Evolutionary conservation across 805 yeast species (phyloP).

Genomic region (Suhomyces sp.): DNA sequence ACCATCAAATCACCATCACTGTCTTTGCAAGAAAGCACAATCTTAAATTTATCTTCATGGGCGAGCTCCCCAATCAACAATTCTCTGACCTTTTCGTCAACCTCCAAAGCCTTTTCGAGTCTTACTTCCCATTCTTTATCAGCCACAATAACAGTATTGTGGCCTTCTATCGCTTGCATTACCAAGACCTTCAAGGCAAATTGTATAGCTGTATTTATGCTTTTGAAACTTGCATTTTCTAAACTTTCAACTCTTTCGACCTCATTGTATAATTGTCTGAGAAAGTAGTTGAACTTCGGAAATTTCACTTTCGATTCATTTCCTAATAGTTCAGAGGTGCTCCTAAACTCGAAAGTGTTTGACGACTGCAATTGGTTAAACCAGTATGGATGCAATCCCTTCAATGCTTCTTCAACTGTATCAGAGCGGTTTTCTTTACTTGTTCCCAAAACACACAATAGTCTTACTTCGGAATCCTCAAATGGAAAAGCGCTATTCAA

Average conservation of each 20-base stretch:
- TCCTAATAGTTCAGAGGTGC: constrained; percentile 46
- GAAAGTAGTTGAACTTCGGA: constrained; percentile 51
- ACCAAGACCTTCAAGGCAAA: constrained; percentile 60
- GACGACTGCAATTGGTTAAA: constrained; percentile 52
- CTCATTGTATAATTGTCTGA: constrained; percentile 21
- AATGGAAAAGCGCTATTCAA: constrained; percentile 65
- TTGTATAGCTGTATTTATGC: constrained; percentile 41
- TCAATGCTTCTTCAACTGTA: constrained; percentile 71
- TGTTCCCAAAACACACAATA: constrained; percentile 65
- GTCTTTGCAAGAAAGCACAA: constrained; percentile 13
- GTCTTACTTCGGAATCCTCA: constrained; percentile 62
- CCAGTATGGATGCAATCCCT: constrained; percentile 85
- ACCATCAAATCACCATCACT: constrained; percentile 1
- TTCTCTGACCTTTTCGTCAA: constrained; percentile 51
- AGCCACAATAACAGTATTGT: constrained; percentile 52
- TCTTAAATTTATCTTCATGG: constrained; percentile 1
- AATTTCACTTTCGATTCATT: constrained; percentile 40
- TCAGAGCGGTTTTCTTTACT: constrained; percentile 60
- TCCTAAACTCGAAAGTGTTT: constrained; percentile 39
- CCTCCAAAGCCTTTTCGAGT: constrained; percentile 63
- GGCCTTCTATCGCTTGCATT: constrained; percentile 57
- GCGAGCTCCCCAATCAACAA: constrained; percentile 21
- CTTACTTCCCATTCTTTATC: constrained; percentile 77
- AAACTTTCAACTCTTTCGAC: constrained; percentile 7
- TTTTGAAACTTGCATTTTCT: constrained; percentile 20